Percentiles rank a stretch among this genome's conserved stretches.
These are phyloP conservation scores for Fusarium siculi DNA, from an alignment of 2,329 filamentous ascomycete genomes.

Conservation along the genomic window DNA sequence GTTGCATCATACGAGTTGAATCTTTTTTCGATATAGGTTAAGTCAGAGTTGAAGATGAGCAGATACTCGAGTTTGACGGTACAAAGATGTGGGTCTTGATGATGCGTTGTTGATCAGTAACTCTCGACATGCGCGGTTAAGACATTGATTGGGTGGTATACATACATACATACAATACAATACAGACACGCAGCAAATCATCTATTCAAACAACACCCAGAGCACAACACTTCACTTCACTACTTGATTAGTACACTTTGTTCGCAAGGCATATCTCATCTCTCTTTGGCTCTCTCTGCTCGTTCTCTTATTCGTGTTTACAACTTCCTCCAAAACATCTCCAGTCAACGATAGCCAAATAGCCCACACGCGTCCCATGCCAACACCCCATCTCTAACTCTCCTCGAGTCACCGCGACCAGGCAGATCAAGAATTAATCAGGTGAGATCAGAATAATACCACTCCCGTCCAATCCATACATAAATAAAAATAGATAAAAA, in stretches of 20 bases:
- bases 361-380: constrained; percentile 20
- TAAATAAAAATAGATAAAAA: not conserved
- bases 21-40: not conserved
- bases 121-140: not conserved
- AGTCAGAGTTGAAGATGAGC: not conserved
- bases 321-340: not conserved
- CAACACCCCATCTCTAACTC: constrained; percentile 13
- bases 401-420: constrained; percentile 37
- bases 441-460: constrained; percentile 19
- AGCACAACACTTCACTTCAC: not conserved
- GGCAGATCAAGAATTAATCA: constrained; percentile 43
- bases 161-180: not conserved
- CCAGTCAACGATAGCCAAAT: constrained; percentile 4
- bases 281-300: constrained; percentile 10
- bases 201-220: constrained; percentile 25
- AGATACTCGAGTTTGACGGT: not conserved
- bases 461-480: constrained; percentile 11
- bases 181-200: not conserved
- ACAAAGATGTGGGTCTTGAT: not conserved
- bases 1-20: not conserved
- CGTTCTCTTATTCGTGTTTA: constrained; percentile 28
- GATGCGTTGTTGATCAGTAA: not conserved
- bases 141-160: not conserved
- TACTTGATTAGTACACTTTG: not conserved
- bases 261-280: constrained; percentile 19